A percentile compares a stretch with the other conserved stretches of the same genome.
phyloP scores from a whole-genome alignment of 2,329 filamentous ascomycete genomes.

The Trichoderma atroviride region DNA sequence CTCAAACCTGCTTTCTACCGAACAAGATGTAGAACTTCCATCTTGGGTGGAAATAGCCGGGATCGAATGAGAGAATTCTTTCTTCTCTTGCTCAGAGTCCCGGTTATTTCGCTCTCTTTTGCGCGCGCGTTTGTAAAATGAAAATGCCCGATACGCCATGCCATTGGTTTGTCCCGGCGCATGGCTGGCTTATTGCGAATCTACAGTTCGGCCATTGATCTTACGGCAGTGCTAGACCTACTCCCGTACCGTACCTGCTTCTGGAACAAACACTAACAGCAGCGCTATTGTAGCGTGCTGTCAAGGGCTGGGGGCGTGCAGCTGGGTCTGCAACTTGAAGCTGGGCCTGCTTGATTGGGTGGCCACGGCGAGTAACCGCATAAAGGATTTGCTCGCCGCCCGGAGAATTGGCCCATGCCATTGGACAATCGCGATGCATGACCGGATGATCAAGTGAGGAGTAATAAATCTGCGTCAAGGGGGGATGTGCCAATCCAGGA shows the following conservation, averaged over 20 bases:
- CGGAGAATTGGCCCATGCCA: not conserved
- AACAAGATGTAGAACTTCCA: not conserved
- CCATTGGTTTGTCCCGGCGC: not conserved
- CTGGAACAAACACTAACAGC: slow-evolving; percentile 7
- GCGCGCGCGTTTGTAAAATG: not conserved
- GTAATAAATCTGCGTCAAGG: not conserved
- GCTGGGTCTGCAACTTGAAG: not conserved
- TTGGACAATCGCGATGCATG: not conserved
- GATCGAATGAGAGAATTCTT: not conserved
- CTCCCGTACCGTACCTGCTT: slow-evolving; percentile 5
- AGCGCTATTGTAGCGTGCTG: not conserved
- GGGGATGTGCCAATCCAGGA: not conserved
- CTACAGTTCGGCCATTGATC: not conserved
- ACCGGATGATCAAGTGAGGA: not conserved
- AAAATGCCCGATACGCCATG: not conserved
- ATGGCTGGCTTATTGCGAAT: not conserved
- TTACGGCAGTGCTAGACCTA: not conserved
- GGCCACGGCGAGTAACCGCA: slow-evolving; percentile 15
- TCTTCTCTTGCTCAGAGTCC: too few species aligned
- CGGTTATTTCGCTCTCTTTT: not conserved
- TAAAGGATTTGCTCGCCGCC: not conserved
- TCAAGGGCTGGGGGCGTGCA: not conserved
- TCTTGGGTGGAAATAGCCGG: not conserved
- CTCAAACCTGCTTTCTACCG: slow-evolving; percentile 7
- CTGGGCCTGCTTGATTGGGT: slow-evolving; percentile 21